Evolutionary conservation across 768 basidiomycete species (phyloP).

Genomic region (Rhizopogon salebrosus): DNA sequence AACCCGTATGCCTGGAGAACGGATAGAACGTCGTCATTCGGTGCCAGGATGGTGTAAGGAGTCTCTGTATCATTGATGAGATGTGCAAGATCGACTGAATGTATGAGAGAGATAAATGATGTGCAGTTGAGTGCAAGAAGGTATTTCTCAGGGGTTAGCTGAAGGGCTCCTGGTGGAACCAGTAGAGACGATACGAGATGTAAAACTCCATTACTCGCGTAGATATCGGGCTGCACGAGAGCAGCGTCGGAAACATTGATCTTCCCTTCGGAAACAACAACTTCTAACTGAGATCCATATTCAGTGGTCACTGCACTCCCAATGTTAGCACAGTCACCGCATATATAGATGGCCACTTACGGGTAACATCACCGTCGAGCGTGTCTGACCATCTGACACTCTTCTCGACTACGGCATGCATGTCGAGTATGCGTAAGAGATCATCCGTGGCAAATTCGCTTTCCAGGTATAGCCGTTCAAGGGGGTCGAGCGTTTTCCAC

Average conservation of each 20-base stretch:
- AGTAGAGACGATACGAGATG: slow-evolving; percentile 86
- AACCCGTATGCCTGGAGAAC: slow-evolving; percentile 44
- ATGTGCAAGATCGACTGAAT: slow-evolving; percentile 68
- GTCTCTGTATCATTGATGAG: slow-evolving; percentile 67
- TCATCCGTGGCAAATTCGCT: slow-evolving; percentile 84
- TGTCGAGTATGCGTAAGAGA: slow-evolving; percentile 67
- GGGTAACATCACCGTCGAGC: slow-evolving; percentile 43
- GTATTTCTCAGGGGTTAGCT: slow-evolving; percentile 91
- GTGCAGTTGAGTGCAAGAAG: slow-evolving; percentile 91
- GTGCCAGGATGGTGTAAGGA: slow-evolving; percentile 87
- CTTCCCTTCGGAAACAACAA: slow-evolving; percentile 49
- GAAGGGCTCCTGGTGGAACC: slow-evolving; percentile 66
- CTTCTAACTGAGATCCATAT: slow-evolving; percentile 60
- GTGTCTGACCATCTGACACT: slow-evolving; percentile 65
- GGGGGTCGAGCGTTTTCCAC: slow-evolving; percentile 69
- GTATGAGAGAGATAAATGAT: slow-evolving; percentile 82
- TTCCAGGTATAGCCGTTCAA: slow-evolving; percentile 85
- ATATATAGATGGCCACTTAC: slow-evolving; percentile 35
- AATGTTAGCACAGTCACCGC: not conserved
- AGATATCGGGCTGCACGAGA: slow-evolving; percentile 75
- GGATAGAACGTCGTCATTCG: slow-evolving; percentile 77
- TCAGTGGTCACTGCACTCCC: slow-evolving; percentile 56
- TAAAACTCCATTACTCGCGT: slow-evolving; percentile 91
- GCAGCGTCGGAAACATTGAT: slow-evolving; percentile 53
- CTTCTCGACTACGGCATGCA: slow-evolving; percentile 62